phyloP scores from a whole-genome alignment of 2,329 filamentous ascomycete genomes.

The Tolypocladium ovalisporum region DNA sequence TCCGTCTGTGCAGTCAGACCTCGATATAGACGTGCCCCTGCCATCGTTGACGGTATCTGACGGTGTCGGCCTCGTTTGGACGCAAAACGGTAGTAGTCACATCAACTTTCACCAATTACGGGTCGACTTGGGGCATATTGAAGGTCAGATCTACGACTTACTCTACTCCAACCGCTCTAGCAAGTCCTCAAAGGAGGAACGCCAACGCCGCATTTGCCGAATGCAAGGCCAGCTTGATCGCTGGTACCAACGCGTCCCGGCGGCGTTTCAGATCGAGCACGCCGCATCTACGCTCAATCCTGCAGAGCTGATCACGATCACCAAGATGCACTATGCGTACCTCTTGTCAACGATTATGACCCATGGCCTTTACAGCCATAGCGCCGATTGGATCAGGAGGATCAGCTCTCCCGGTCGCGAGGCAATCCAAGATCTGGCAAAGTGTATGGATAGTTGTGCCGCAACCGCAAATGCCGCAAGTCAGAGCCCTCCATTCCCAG shows the following conservation, averaged over 20 bases:
- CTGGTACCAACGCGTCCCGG: constrained; percentile 24
- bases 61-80: constrained; percentile 20
- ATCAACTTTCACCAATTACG: constrained; percentile 28
- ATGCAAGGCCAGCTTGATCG: constrained; percentile 21
- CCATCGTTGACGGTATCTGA: constrained; percentile 18
- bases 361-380: constrained; percentile 26
- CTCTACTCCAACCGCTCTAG: constrained; percentile 20
- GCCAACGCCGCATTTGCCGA: constrained; percentile 15
- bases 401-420: constrained; percentile 17
- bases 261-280: constrained; percentile 21
- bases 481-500: constrained; percentile 11
- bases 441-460: neutral
- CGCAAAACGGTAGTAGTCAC: constrained; percentile 18
- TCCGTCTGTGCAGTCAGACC: constrained; percentile 26
- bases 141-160: constrained; percentile 29
- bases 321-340: constrained; percentile 25
- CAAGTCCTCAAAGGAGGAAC: constrained; percentile 16
- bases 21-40: constrained; percentile 28
- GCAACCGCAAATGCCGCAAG: neutral
- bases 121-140: constrained; percentile 27
- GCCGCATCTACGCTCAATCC: constrained; percentile 16
- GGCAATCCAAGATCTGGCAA: constrained; percentile 12
- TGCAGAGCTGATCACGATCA: constrained; percentile 21
- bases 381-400: constrained; percentile 24
- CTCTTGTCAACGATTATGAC: constrained; percentile 22